phyloP scores from a whole-genome alignment of 179 eudicot species.

The Carnegiea gigantea region DNA sequence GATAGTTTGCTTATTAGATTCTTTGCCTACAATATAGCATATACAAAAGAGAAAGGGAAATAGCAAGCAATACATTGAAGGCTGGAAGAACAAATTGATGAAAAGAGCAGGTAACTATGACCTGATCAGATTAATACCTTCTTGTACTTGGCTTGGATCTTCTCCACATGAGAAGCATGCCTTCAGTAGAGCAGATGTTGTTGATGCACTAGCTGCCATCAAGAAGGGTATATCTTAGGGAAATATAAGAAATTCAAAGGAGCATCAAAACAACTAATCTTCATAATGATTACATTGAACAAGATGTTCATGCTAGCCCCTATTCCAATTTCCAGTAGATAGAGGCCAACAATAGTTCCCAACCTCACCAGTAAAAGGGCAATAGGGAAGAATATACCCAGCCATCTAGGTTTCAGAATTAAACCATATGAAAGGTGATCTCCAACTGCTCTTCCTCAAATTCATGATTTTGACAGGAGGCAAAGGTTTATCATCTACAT shows the following conservation, averaged over 20 bases:
- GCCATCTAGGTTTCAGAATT: background rate
- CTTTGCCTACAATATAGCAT: background rate
- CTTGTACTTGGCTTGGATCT: conserved; percentile 70
- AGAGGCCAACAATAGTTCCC: background rate
- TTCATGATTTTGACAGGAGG: conserved; percentile 2
- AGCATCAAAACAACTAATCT: background rate
- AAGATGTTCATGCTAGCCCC: background rate
- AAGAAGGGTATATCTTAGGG: conserved; percentile 8
- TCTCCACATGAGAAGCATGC: conserved; percentile 88
- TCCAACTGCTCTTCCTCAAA: background rate
- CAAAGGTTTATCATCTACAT: background rate
- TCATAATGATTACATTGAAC: background rate
- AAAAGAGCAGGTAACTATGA: background rate
- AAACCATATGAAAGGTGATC: background rate
- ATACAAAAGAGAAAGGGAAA: background rate
- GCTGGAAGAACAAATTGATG: background rate
- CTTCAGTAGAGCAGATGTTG: conserved; percentile 49
- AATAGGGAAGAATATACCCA: background rate
- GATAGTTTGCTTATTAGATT: background rate
- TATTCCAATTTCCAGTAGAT: background rate
- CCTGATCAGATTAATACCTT: conserved; percentile 47
- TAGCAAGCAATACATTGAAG: background rate
- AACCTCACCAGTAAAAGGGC: background rate
- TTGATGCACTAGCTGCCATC: conserved; percentile 57
- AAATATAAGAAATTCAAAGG: background rate